These are phyloP conservation scores for Incumbomyces lentus DNA, from an alignment of 2,329 filamentous ascomycete genomes.

Conservation along the genomic window DNA sequence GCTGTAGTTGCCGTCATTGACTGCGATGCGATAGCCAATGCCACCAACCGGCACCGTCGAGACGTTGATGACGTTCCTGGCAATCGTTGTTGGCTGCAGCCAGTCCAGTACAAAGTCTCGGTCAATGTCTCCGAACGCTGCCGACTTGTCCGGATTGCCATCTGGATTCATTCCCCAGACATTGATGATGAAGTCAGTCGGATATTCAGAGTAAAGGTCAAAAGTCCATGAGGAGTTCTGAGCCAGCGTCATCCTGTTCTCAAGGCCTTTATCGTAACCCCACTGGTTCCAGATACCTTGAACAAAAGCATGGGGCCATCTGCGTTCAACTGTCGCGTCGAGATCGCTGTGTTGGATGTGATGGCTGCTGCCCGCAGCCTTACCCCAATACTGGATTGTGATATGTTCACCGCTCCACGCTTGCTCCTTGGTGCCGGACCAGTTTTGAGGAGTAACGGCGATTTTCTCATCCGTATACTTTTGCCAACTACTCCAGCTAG, in stretches of 20 bases:
- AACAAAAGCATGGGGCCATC: conserved; percentile 53
- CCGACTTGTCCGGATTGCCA: conserved; percentile 51
- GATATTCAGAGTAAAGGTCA: conserved; percentile 53
- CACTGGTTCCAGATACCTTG: conserved; percentile 55
- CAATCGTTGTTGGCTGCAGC: conserved; percentile 49
- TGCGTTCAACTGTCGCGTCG: conserved; percentile 31
- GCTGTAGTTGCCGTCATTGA: conserved; percentile 45
- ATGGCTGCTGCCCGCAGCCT: conserved; percentile 48
- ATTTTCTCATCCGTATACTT: conserved; percentile 44
- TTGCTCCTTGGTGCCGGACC: conserved; percentile 50
- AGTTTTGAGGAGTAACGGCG: conserved; percentile 40
- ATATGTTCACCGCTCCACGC: conserved; percentile 53
- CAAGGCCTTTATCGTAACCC: conserved; percentile 51
- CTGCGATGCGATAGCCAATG: conserved; percentile 45
- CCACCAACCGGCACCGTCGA: conserved; percentile 45
- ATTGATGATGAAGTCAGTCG: conserved; percentile 43
- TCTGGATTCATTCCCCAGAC: conserved; percentile 58
- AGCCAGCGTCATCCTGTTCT: conserved; percentile 42
- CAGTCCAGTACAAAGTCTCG: conserved; percentile 51
- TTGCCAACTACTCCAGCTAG: conserved; percentile 49
- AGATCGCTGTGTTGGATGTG: conserved; percentile 52
- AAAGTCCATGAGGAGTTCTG: conserved; percentile 47
- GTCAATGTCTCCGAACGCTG: conserved; percentile 53
- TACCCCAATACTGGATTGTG: conserved; percentile 53
- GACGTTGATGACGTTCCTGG: conserved; percentile 48